Base-by-base conservation (phyloP, 2,329 filamentous ascomycete genomes). In the Chrysoporthe puriensis region DNA sequence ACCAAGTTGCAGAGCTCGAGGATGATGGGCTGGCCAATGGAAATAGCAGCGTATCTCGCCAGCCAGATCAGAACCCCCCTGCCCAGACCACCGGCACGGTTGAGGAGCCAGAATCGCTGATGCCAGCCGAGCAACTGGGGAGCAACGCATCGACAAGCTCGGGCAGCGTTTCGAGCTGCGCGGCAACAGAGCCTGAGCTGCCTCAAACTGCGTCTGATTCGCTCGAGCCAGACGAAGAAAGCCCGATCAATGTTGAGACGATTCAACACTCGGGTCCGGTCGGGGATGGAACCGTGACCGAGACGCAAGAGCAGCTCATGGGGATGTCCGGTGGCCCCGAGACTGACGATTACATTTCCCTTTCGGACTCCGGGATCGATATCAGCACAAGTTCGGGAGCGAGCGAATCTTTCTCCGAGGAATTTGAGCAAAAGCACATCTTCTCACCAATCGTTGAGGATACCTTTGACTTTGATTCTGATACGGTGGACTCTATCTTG, bases 201-300 rank as follows among this genome's bases (percentile, higher is more conserved):
- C 66, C 69, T 14, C 46, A 40, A 21, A 66, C 63, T 40, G 60
- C 64, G 34, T 18, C 54, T 7, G 63, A 66, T 32, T 66, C 43
- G n/a, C 54, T 62, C 48, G 61, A 66, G 11, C 63, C 48, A 44
- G 66, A 69, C 32, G 62, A 64, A 21, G 57, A 65, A 4, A n/a
- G 32, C 14, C 50, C 18, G 16, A 32, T 34, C 2, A 6, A 1
- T 9, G 40, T 40, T 43, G 48, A 61, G 14, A 54, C 13, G 43
- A 1, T 18, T 13, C 43, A 32, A 13, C 7, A 7, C 36, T 48
- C 46, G 13, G 43, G 16, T 42, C 40, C 63, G 44, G 36, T 42
- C 61, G 64, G 57, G 32, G 42, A 43, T 54, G 44, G 36, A 21
- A 40, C 5, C 34, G 18, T 21, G n/a, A 16, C 56, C 18, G 44